Conservation (phyloP, 2,329 filamentous ascomycete species). For the Periconia sp. region DNA sequence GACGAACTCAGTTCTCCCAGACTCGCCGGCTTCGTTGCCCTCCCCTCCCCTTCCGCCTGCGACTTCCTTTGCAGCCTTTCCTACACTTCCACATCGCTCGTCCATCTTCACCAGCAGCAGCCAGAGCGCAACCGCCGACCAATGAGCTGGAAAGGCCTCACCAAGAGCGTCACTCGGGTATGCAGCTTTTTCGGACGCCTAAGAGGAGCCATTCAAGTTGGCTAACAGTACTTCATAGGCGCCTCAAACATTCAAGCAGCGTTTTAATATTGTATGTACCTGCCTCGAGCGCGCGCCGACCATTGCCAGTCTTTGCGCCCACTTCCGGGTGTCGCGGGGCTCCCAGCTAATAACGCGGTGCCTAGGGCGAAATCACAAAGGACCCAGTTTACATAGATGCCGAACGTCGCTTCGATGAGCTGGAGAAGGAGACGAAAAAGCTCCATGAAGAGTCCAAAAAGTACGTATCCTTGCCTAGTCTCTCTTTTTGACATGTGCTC, state of each 20-base stretch:
- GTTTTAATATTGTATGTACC: conserved; percentile 76
- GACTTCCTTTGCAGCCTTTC: conserved; percentile 7
- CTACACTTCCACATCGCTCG: conserved; percentile 8
- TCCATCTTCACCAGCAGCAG: conserved; percentile 11
- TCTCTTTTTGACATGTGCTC: conserved; percentile 16
- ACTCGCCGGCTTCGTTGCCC: conserved; percentile 10
- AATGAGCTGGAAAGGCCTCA: conserved; percentile 98
- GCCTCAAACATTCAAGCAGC: conserved; percentile 88
- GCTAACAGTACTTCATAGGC: conserved; percentile 59
- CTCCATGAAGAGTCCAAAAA: conserved; percentile 96
- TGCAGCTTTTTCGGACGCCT: conserved; percentile 40
- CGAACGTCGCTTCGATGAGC: conserved; percentile 89
- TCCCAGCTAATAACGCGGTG: conserved; percentile 25
- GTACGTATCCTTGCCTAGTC: conserved; percentile 36
- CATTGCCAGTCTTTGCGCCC: conserved; percentile 16
- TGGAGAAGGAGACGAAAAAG: conserved; percentile 95
- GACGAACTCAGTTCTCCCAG: conserved; percentile 11
- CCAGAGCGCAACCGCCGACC: conserved; percentile 22
- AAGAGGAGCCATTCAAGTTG: conserved; percentile 16
- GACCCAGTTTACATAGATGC: conserved; percentile 94
- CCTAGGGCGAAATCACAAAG: conserved; percentile 88
- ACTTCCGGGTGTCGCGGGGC: conserved; percentile 20
- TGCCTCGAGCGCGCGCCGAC: not conserved
- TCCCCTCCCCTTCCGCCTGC: conserved; percentile 7
- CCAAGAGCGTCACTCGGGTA: conserved; percentile 87